Evolutionary conservation across 2,329 filamentous ascomycete genomes (phyloP).

Genomic region (Aspergillus pseudoterreus): DNA sequence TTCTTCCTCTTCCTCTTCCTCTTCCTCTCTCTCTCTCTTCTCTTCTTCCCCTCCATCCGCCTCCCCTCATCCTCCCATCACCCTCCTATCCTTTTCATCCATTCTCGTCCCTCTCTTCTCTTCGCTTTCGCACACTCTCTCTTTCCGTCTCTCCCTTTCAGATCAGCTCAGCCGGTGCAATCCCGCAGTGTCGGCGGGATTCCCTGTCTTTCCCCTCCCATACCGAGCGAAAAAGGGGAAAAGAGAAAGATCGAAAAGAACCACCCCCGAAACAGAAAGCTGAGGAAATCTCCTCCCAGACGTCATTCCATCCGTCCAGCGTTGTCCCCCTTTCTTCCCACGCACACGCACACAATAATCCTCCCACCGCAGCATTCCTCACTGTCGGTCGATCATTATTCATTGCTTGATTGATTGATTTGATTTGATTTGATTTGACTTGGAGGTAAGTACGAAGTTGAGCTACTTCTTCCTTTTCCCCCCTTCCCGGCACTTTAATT

Average conservation of each 20-base stretch:
- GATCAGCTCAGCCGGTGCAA: background rate
- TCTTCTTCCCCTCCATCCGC: constrained; percentile 20
- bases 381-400: background rate
- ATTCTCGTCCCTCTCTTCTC: constrained; percentile 24
- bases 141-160: background rate
- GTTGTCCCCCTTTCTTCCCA: background rate
- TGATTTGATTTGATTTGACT: no score
- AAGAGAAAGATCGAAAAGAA: constrained; percentile 3
- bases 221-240: constrained; percentile 13
- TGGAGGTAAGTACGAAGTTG: background rate
- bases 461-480: background rate
- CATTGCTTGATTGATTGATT: background rate
- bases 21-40: constrained; percentile 18
- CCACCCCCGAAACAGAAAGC: constrained; percentile 3
- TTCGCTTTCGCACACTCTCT: background rate
- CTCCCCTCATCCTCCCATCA: constrained; percentile 36
- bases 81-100: constrained; percentile 39
- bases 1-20: constrained; percentile 7
- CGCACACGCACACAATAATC: background rate
- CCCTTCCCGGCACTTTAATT: background rate
- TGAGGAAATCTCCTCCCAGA: constrained; percentile 8
- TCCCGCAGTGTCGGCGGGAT: constrained; percentile 6
- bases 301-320: constrained; percentile 12
- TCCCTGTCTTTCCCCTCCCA: background rate
- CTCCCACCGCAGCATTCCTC: background rate